Conservation (phyloP, 768 basidiomycete genomes). For the Lentinula edodes region DNA sequence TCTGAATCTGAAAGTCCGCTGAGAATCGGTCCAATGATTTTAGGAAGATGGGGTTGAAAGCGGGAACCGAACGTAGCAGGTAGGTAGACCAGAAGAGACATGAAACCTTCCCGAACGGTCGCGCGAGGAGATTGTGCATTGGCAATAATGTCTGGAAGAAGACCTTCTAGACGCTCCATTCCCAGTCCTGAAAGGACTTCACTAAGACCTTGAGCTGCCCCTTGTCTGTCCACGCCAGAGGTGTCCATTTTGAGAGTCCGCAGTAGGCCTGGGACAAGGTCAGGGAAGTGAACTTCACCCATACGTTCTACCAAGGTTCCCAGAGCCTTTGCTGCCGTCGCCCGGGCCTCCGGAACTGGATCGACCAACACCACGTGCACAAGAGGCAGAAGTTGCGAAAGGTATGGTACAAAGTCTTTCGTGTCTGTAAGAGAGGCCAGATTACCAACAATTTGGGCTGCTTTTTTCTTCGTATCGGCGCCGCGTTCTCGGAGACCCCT, state of each 20-base stretch:
- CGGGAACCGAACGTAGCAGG: conserved; percentile 95
- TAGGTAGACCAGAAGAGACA: conserved; percentile 92
- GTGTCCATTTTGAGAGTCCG: conserved; percentile 88
- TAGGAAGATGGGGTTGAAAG: conserved; percentile 93
- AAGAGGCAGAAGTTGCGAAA: conserved; percentile 82
- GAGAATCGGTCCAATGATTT: conserved; percentile 90
- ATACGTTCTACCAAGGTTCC: conserved; percentile 96
- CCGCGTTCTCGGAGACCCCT: conserved; percentile 88
- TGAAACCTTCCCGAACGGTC: conserved; percentile 96
- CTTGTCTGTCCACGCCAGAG: conserved; percentile 94
- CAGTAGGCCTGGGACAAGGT: conserved; percentile 85
- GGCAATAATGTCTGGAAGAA: conserved; percentile 89
- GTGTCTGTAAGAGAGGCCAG: conserved; percentile 84
- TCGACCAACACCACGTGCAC: conserved; percentile 92
- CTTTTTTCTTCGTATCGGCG: conserved; percentile 92
- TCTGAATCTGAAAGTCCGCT: conserved; percentile 88
- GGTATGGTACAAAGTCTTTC: conserved; percentile 92
- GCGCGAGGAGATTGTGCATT: conserved; percentile 87
- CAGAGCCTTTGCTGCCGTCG: conserved; percentile 93
- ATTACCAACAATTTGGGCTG: conserved; percentile 97
- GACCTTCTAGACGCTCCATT: conserved; percentile 93
- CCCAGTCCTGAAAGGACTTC: conserved; percentile 94
- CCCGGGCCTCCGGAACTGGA: conserved; percentile 95
- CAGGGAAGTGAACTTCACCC: conserved; percentile 92
- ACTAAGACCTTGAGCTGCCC: conserved; percentile 93